Evolutionary conservation across 495 filamentous ascomycete genomes (phyloP).

Genomic region (Lophiotrema nucula): DNA sequence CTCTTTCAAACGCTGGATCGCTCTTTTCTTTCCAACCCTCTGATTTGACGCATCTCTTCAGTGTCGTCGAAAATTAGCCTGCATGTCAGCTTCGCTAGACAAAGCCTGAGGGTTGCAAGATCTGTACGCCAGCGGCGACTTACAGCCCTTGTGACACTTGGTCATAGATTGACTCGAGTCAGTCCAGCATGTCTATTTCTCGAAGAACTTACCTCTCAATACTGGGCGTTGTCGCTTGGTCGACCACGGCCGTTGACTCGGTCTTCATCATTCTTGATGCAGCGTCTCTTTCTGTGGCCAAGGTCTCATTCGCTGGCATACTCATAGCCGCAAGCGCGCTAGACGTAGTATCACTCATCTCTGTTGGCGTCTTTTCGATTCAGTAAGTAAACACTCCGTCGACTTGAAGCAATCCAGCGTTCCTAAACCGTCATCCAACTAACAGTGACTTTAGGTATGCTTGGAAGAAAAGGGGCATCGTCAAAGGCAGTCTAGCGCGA

Average conservation of each 20-base stretch:
- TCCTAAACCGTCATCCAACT: too few relatives aligned
- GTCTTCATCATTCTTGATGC: slow-evolving; percentile 28
- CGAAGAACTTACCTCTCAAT: slow-evolving; percentile 23
- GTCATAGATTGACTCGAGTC: too few relatives aligned
- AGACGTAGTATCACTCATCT: slow-evolving; percentile 14
- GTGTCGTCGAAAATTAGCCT: too few relatives aligned
- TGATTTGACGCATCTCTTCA: too few relatives aligned
- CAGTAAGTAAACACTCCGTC: too few relatives aligned
- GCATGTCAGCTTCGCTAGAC: too few relatives aligned
- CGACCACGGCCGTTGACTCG: slow-evolving; percentile 21
- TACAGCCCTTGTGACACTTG: too few relatives aligned
- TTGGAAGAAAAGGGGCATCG: slow-evolving; percentile 27
- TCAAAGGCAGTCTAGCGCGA: neutral
- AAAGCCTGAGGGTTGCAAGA: too few relatives aligned
- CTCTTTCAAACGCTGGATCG: slow-evolving; percentile 3
- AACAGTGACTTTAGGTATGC: too few relatives aligned
- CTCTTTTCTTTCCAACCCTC: too few relatives aligned
- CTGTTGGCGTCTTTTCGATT: slow-evolving; percentile 17
- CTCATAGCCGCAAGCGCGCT: slow-evolving; percentile 18
- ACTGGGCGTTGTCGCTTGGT: slow-evolving; percentile 23
- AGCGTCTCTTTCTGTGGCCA: slow-evolving; percentile 11
- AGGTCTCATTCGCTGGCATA: slow-evolving; percentile 12
- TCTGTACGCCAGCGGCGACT: too few relatives aligned
- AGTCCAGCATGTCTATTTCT: slow-evolving; percentile 11
- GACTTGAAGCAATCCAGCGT: too few relatives aligned